Conservation (phyloP, 1,284 basidiomycete genomes). For the Meira miltonrushii region DNA sequence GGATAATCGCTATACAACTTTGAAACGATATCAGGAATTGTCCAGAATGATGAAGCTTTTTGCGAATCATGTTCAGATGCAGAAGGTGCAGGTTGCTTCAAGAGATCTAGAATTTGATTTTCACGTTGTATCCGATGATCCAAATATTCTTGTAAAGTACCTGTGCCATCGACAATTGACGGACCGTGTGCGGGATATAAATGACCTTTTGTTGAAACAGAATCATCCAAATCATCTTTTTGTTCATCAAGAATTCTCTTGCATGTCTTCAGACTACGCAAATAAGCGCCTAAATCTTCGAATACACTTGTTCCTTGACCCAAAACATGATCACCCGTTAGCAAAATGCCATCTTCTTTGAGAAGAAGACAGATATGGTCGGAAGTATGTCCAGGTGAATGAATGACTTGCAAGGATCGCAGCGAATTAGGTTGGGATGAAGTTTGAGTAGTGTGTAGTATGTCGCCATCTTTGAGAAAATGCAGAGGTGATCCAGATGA, state of each 20-base stretch:
- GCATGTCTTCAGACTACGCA: conserved; percentile 62
- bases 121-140: conserved; percentile 77
- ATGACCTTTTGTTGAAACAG: conserved; percentile 15
- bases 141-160: conserved; percentile 68
- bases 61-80: conserved; percentile 11
- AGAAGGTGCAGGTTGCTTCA: conserved; percentile 55
- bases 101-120: conserved; percentile 65
- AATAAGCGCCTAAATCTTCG: conserved; percentile 72
- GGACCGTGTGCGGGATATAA: conserved; percentile 87
- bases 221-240: conserved; percentile 24
- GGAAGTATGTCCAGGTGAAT: conserved; percentile 83
- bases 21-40: conserved; percentile 35
- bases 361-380: conserved; percentile 68
- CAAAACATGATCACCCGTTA: conserved; percentile 85
- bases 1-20: conserved; percentile 64
- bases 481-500: conserved; percentile 13
- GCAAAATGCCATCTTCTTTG: conserved; percentile 58
- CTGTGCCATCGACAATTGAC: conserved; percentile 61
- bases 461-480: conserved; percentile 24
- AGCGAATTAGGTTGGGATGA: not conserved
- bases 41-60: conserved; percentile 32
- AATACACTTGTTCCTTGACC: conserved; percentile 88
- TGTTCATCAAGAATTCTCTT: conserved; percentile 2
- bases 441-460: not conserved
- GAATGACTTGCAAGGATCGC: conserved; percentile 60